Conservation (phyloP, 78 protist species). For the Cavenderia fasciculata region DNA sequence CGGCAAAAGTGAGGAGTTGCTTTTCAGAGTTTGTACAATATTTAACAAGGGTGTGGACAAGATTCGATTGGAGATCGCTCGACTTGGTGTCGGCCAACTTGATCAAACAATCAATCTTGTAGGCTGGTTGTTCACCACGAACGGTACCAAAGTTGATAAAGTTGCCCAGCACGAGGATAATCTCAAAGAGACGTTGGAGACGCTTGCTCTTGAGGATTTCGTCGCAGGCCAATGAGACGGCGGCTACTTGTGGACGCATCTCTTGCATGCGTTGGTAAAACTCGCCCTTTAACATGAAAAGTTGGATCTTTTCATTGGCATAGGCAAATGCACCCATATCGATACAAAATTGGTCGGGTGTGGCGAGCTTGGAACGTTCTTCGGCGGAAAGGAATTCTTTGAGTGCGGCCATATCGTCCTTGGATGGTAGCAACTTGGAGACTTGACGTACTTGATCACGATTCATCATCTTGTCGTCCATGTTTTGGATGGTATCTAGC, state of each 20-base stretch:
- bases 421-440: constrained; percentile 43
- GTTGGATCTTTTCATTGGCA: constrained; percentile 19
- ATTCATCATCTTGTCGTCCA: constrained; percentile 24
- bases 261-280: constrained; percentile 6
- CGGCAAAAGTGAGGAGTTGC: constrained; percentile 33
- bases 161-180: constrained; percentile 65
- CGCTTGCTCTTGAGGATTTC: constrained; percentile 37
- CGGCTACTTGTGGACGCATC: constrained; percentile 58
- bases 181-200: constrained; percentile 40
- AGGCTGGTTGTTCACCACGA: constrained; percentile 73
- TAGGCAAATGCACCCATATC: constrained; percentile 51
- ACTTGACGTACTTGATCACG: constrained; percentile 58
- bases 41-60: constrained; percentile 38
- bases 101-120: constrained; percentile 58
- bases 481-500: background rate
- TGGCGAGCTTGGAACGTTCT: constrained; percentile 41
- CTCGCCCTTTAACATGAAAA: constrained; percentile 29
- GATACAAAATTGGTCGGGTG: constrained; percentile 65
- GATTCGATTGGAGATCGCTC: constrained; percentile 50
- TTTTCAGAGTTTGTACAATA: constrained; percentile 41
- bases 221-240: constrained; percentile 39
- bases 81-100: constrained; percentile 65
- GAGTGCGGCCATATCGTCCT: constrained; percentile 42
- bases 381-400: constrained; percentile 19
- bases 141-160: constrained; percentile 76